Base-by-base conservation (phyloP, 352 stramenopile species). In the Pythium myriotylum region DNA sequence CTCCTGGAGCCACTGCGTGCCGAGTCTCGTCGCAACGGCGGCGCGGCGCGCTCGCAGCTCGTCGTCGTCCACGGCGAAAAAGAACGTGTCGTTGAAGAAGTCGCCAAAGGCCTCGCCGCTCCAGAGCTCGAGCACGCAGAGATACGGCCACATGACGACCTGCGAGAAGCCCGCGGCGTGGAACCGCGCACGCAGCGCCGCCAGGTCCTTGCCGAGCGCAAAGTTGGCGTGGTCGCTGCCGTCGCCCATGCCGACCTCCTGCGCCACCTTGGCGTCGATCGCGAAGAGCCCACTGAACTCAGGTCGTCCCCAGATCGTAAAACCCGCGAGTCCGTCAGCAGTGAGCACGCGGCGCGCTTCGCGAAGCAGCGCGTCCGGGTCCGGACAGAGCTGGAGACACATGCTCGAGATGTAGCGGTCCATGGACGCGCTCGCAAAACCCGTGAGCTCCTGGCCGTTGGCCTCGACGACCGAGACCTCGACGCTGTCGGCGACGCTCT, bases 231-330 rank as follows among this genome's bases (percentile, higher is more conserved):
- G 69, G 62, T 78, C 65, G 1, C 13, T 50, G 10, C 58, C 59
- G 42, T 76, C 58, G 42, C 72, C 58, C 5, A 74, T 53, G 3
- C 72, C 72, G 2, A 83, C 24, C 49, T 81, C 67, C 43, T 74
- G 74, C 49, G 50, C 54, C 20, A 70, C 53, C 24, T 40, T 41
- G 27, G 57, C 46, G 35, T 64, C 50, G 50, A 73, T 71, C 19
- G 61, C 52, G 51, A 88, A 88, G 19, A 62, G 70, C 8, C 66
- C 73, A 26, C 71, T 84, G 47, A 68, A 58, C 48, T 84, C 78
- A 6, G 73, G 75, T 3, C 52, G 68, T 13, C 62, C 78, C 78
- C 78, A 88, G 65, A 85, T 88, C 23, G 75, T 83, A 46, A 88
- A 85, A 2, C 78, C 73, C 3, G 75, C 78, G 22, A 85, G 52